Evolutionary conservation across 1,139 yeast species (phyloP).

Genomic region (Hansenula sp.): DNA sequence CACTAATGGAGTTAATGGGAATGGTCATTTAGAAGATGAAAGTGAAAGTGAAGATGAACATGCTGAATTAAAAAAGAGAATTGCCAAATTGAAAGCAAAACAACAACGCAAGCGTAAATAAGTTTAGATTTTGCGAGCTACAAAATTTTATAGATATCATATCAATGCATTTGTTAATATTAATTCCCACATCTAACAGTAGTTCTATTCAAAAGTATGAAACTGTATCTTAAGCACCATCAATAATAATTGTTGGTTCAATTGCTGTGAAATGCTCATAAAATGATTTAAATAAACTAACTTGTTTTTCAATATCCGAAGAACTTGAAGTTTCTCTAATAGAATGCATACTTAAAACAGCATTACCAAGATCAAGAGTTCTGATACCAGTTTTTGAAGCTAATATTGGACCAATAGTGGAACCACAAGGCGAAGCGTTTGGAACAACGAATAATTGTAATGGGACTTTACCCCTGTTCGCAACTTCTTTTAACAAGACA

Average conservation of each 20-base stretch:
- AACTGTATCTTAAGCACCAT: slow-evolving; percentile 13
- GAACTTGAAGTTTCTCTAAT: slow-evolving; percentile 92
- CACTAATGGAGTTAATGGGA: slow-evolving; percentile 4
- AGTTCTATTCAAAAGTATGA: not conserved
- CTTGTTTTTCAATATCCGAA: slow-evolving; percentile 62
- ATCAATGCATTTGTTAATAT: too few species aligned
- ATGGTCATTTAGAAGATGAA: slow-evolving; percentile 4
- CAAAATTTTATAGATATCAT: too few species aligned
- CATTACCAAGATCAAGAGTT: slow-evolving; percentile 90
- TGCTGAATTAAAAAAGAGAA: slow-evolving; percentile 17
- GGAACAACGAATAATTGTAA: slow-evolving; percentile 83
- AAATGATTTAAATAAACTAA: slow-evolving; percentile 58
- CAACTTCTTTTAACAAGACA: slow-evolving; percentile 70
- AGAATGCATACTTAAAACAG: slow-evolving; percentile 94
- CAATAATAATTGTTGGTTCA: slow-evolving; percentile 32
- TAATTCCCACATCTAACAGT: too few species aligned
- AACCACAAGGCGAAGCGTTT: slow-evolving; percentile 92
- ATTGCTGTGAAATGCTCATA: slow-evolving; percentile 42
- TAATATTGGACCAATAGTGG: slow-evolving; percentile 93
- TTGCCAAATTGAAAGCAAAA: slow-evolving; percentile 19
- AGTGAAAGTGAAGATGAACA: slow-evolving; percentile 23
- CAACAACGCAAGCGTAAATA: slow-evolving; percentile 16
- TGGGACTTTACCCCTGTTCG: slow-evolving; percentile 62
- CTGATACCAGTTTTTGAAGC: slow-evolving; percentile 87
- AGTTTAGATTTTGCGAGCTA: too few species aligned